Evolutionary conservation across 768 basidiomycete genomes (phyloP), one percentile per base, ranked within the genome.

Genomic region (Mycena epipterygia): DNA sequence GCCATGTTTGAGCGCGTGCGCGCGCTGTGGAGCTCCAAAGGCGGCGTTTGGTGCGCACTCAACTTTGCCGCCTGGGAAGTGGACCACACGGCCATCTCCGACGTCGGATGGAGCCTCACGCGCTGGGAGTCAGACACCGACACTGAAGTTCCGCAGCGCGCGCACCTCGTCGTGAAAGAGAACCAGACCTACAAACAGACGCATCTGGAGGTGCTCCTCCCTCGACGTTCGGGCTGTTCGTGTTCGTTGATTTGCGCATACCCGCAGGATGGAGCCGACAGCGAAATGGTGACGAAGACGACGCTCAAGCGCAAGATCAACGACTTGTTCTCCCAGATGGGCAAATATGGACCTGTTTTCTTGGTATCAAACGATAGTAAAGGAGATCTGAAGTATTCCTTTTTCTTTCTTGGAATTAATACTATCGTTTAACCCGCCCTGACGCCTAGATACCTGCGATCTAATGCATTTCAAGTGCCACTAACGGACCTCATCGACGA

Each of bases 51-150:
- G 90, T 81, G 84, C 67, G 85, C 89, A 32, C 77, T 90, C 65
- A 89, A 89, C 74, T 85, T 91, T 63, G 89, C 89, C 76, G 85
- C 85, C 9, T 91, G 89, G 88, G 90, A 91, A 73, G 75, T 79
- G 66, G 55, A 56, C 60, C 88, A 89, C 70, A 83, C 81, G 1
- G 74, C 86, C 58, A 80, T 91, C 68, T 89, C 87, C 49, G 90
- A 91, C 75, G 86, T 89, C 61, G 90, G 91, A 21, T 91, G 85
- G 83, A 87, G 85, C 68, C 70, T 77, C 37, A 71, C 84, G 30
- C 78, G 75, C 17, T 89, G 86, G 84, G 78, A 83, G 51, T 79
- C 78, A 25, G 86, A 80, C n/a, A 33, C 80, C 53, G 86, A 80
- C n/a, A 33, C 80, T 51, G 80, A 79, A 71, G 74, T 84, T 60